Evolutionary conservation across 169 alveolate genomes (phyloP), one percentile per base, ranked within the genome.

Genomic region (Perkinsus olseni): DNA sequence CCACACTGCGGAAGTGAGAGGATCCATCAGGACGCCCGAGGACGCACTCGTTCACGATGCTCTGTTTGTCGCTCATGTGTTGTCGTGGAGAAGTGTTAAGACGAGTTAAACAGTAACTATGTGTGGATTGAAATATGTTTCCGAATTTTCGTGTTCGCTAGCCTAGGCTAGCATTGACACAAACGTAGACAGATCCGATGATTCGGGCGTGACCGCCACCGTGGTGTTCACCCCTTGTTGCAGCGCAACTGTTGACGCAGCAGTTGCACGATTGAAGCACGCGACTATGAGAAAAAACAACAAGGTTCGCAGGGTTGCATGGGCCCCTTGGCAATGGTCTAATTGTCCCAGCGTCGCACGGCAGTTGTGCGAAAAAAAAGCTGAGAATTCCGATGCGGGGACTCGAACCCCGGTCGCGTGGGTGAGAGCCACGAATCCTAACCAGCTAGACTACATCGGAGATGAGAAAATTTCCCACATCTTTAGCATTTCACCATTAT

Each of bases 381-480:
- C n/a, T n/a, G n/a, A n/a, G n/a, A n/a, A 4, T 62, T 62, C 82
- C 82, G 82, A 62, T 62, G 82, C 82, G 82, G 82, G 82, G 82
- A 62, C 82, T 62, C 82, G 82, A 62, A 62, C 82, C 82, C 82
- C 82, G 82, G 82, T 62, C 82, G 82, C 82, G 82, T 62, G 82
- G 82, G 82, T 62, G 82, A 62, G 82, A 62, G 82, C 82, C 82
- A 62, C 82, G 82, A 62, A 62, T 62, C 82, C 82, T 62, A 62
- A 62, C 82, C 82, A 62, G 82, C 82, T 62, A 62, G 82, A 62
- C 82, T 62, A 62, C 82, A 62, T 62, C 82, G 82, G 82, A 62
- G 31, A 13, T 8, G 31, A 62, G 31, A 24, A 13, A 0, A 13
- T 62, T 28, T 62, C 50, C 37, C 1, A 62, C 82, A 13, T 62